Evolutionary conservation across 768 basidiomycete genomes (phyloP).

Genomic region (Megacollybia marginata): DNA sequence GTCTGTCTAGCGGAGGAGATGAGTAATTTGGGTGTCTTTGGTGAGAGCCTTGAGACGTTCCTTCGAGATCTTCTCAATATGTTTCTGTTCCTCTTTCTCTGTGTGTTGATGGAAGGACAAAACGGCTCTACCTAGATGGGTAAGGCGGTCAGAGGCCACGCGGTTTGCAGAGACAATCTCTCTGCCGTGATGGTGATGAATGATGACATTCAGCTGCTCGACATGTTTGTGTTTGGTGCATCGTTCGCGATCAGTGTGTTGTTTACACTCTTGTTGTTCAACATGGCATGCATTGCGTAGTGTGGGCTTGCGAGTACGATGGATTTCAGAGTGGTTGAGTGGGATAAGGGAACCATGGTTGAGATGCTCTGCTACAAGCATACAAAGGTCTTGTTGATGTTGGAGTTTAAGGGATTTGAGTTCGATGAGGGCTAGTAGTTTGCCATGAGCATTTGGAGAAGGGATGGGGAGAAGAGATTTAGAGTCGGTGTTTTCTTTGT

Average conservation of each 20-base stretch:
- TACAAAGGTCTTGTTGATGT: constrained; percentile 84
- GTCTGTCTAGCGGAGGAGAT: constrained; percentile 91
- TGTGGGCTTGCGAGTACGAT: constrained; percentile 76
- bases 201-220: constrained; percentile 86
- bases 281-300: constrained; percentile 86
- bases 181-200: constrained; percentile 56
- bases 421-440: constrained; percentile 87
- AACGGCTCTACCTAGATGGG: constrained; percentile 74
- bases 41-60: constrained; percentile 97
- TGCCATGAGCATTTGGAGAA: constrained; percentile 63
- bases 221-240: constrained; percentile 95
- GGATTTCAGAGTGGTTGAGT: constrained; percentile 87
- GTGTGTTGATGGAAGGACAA: constrained; percentile 80
- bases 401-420: constrained; percentile 86
- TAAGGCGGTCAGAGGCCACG: constrained; percentile 54
- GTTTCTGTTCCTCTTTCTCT: constrained; percentile 97
- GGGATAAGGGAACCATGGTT: constrained; percentile 85
- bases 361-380: constrained; percentile 79
- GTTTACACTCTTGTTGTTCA: constrained; percentile 84
- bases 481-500: constrained; percentile 8
- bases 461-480: constrained; percentile 39
- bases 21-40: constrained; percentile 98
- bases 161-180: constrained; percentile 65
- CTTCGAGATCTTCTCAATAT: constrained; percentile 92
- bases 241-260: constrained; percentile 86